Percentiles rank a stretch among this genome's conserved stretches.
Conservation (phyloP, 1,284 basidiomycete species). For the Boletus hoseneyae region DNA sequence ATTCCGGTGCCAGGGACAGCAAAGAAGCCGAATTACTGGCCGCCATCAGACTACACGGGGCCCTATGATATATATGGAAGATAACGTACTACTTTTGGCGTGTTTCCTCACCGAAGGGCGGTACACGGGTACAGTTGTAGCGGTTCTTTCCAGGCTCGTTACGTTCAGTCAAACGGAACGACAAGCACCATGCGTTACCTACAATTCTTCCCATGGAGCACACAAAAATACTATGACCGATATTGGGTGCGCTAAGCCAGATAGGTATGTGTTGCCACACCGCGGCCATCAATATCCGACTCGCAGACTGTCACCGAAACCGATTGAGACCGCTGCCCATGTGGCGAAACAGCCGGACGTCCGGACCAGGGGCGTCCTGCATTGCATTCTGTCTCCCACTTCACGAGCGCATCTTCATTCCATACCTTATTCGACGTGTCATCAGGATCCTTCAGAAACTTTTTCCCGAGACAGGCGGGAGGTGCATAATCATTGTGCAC, state of each 20-base stretch:
- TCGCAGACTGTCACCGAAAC: neutral
- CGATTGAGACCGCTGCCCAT: neutral
- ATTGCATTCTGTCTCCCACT: conserved; percentile 73
- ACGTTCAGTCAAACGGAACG: neutral
- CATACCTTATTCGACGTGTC: conserved; percentile 59
- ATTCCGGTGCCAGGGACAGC: neutral
- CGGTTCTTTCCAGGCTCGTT: neutral
- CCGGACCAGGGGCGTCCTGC: conserved; percentile 65
- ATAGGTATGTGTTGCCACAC: conserved; percentile 1
- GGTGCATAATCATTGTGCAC: conserved; percentile 67
- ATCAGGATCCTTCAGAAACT: conserved; percentile 54
- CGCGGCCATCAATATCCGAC: neutral
- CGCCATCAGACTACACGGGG: no score
- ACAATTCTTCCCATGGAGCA: neutral
- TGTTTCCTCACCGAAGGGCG: no score
- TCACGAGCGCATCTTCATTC: conserved; percentile 67
- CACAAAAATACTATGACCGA: neutral
- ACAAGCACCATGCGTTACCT: neutral
- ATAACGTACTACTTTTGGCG: no score
- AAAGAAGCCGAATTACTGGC: no score
- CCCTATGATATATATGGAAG: neutral
- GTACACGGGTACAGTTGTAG: neutral
- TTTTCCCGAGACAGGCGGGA: conserved; percentile 37
- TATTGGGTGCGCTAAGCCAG: neutral
- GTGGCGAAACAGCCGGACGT: conserved; percentile 19